Evolutionary conservation across 2,329 filamentous ascomycete species (phyloP).

Genomic region (Sarocladiaceae sp.): DNA sequence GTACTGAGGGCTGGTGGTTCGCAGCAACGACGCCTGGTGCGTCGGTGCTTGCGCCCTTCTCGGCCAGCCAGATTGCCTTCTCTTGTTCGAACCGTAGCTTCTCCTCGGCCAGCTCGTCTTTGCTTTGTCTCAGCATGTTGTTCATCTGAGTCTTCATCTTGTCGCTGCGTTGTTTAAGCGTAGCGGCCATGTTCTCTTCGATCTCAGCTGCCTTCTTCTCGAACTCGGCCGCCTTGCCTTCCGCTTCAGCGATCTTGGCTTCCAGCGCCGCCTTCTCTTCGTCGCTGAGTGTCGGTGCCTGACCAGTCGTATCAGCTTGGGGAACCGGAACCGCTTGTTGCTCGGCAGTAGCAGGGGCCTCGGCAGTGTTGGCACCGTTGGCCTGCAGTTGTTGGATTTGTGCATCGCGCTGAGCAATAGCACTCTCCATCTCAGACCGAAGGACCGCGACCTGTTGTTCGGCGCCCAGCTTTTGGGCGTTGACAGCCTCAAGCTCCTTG

Average conservation of each 20-base stretch:
- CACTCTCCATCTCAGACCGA: slow-evolving; percentile 53
- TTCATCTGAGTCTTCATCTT: slow-evolving; percentile 63
- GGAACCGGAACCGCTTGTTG: slow-evolving; percentile 17
- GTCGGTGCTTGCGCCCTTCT: slow-evolving; percentile 30
- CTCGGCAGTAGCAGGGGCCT: slow-evolving; percentile 12
- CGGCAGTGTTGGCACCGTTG: slow-evolving; percentile 16
- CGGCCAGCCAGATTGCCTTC: slow-evolving; percentile 54
- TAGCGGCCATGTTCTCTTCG: slow-evolving; percentile 59
- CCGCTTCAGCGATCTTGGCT: slow-evolving; percentile 52
- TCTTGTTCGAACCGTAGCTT: slow-evolving; percentile 57
- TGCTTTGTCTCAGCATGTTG: slow-evolving; percentile 64
- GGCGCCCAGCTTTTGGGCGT: slow-evolving; percentile 61
- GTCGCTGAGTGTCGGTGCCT: slow-evolving; percentile 36
- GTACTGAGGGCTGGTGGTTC: slow-evolving; percentile 15
- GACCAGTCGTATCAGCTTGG: slow-evolving; percentile 3
- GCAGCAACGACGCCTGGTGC: slow-evolving; percentile 17
- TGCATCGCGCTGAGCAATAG: slow-evolving; percentile 58
- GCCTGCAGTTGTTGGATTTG: slow-evolving; percentile 38
- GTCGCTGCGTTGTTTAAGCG: slow-evolving; percentile 59
- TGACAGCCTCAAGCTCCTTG: slow-evolving; percentile 60
- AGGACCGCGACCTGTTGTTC: slow-evolving; percentile 54
- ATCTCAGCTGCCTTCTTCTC: slow-evolving; percentile 58
- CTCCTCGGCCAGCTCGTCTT: slow-evolving; percentile 43
- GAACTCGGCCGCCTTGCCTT: slow-evolving; percentile 56
- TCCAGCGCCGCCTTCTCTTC: slow-evolving; percentile 57